A percentile compares a stretch with the other conserved stretches of the same genome.
Conservation (phyloP, 2,329 filamentous ascomycete species). For the Phaeomoniella chlamydospora region DNA sequence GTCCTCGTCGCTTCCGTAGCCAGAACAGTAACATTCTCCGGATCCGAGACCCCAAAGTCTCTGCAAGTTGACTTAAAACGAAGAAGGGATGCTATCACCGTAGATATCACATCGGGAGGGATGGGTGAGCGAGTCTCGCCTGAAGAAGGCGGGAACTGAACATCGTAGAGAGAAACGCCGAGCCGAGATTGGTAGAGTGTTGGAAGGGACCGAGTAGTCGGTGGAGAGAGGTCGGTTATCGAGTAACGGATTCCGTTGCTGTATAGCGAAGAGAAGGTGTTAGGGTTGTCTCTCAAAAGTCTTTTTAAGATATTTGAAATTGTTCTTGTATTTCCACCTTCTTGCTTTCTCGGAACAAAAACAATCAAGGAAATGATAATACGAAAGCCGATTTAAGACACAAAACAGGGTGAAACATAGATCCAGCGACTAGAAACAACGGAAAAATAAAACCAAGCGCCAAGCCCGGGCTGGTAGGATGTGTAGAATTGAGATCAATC, state of each 20-base stretch:
- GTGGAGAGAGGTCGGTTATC: constrained; percentile 64
- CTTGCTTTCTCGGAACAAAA: too few species aligned
- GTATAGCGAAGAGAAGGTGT: too few species aligned
- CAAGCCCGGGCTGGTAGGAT: too few species aligned
- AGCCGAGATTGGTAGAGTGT: constrained; percentile 68
- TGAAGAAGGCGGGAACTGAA: constrained; percentile 30
- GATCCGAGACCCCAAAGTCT: constrained; percentile 49
- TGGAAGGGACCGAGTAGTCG: constrained; percentile 55
- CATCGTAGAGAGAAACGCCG: constrained; percentile 77
- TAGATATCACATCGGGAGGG: constrained; percentile 41
- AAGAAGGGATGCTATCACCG: constrained; percentile 52
- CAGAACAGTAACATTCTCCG: constrained; percentile 54
- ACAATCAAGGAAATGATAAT: not conserved
- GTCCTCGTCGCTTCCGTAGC: constrained; percentile 83
- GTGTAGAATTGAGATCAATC: too few species aligned
- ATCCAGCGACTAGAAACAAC: too few species aligned
- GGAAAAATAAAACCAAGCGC: too few species aligned
- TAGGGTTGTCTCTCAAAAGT: too few species aligned
- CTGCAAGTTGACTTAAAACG: constrained; percentile 59
- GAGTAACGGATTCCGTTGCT: constrained; percentile 89
- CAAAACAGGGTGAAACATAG: not conserved
- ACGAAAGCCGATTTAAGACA: not conserved
- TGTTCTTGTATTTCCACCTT: too few species aligned
- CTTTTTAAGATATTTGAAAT: too few species aligned
- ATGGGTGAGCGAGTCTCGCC: constrained; percentile 35